Evolutionary conservation across 805 yeast genomes (phyloP), one percentile per base, ranked within the genome.

Genomic region (Wickerhamomyces bisporus): DNA sequence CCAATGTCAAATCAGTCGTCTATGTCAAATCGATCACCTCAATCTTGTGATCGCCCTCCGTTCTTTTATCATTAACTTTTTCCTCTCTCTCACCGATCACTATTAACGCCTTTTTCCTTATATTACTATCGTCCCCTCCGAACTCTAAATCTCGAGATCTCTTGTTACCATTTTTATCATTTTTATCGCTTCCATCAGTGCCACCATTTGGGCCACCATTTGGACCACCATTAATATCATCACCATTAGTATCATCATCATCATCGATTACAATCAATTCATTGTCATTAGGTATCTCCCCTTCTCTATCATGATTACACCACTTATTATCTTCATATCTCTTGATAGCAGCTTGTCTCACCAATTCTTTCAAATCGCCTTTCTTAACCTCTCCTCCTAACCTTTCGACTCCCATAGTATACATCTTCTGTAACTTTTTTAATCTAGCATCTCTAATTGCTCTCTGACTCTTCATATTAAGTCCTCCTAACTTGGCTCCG

Each of bases 341-440:
- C 39, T 79, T 59, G 42, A 80, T 81, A 0, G 86, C 80, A 1
- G 94, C 93, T 41, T 67, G 70, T 14, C 74, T 51, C 31, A 75
- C 70, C 33, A 75, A 55, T 6, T 66, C 72, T 26, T 77, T 62
- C 35, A 73, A 44, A 15, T 59, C 37, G 27, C 33, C 38, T 11
- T 45, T 32, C 26, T 38, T 37, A 15, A 32, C 35, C 5, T 5
- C 26, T 10, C 48, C 45, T 7, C 48, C 48, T 11, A 48, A 39
- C 31, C 21, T 48, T 15, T 34, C 25, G 3, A 38, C 44, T 15
- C 50, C 55, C 30, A 45, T 45, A 13, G 27, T 31, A 12, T 50
- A 48, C 32, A 47, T 51, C 25, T 36, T 44, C 7, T 66, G 65
- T 27, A 66, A 38, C 28, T 62, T 73, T 45, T 62, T 61, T 16